These are phyloP conservation scores for Schizophyllum commune DNA, from an alignment of 1,284 basidiomycete genomes.

Conservation along the genomic window DNA sequence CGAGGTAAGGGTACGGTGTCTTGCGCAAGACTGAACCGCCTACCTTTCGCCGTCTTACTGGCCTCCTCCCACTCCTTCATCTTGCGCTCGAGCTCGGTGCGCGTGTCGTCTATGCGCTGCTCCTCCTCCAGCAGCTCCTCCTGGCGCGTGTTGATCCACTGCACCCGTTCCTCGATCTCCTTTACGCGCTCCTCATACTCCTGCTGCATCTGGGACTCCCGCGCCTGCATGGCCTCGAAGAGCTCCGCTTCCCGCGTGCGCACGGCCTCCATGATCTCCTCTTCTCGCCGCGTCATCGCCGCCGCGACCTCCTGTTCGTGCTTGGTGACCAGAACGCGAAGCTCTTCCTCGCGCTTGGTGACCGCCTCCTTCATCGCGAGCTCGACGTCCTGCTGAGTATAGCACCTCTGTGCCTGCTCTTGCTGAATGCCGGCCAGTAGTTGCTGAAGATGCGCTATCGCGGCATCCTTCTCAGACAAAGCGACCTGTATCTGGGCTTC, in stretches of 20 bases:
- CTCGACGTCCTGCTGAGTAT: conserved; percentile 37
- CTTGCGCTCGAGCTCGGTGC: conserved; percentile 40
- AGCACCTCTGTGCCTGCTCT: conserved; percentile 23
- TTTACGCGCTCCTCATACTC: conserved; percentile 40
- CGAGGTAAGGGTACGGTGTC: conserved; percentile 2
- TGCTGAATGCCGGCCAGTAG: conserved; percentile 31
- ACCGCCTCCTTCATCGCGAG: conserved; percentile 53
- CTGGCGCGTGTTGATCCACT: conserved; percentile 43
- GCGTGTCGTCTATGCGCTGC: conserved; percentile 35
- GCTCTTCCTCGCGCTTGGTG: conserved; percentile 52
- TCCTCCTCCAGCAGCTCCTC: conserved; percentile 47
- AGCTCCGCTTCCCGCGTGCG: conserved; percentile 61
- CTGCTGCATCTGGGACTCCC: conserved; percentile 48
- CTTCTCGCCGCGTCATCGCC: conserved; percentile 58
- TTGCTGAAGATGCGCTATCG: conserved; percentile 44
- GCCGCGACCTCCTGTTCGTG: conserved; percentile 64
- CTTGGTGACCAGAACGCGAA: conserved; percentile 55
- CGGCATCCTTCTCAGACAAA: conserved; percentile 50
- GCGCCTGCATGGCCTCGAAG: conserved; percentile 49
- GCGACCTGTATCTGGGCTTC: conserved; percentile 42
- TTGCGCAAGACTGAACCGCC: conserved; percentile 4
- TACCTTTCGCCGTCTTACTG: conserved; percentile 24
- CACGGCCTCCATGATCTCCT: conserved; percentile 66
- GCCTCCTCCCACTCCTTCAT: conserved; percentile 33
- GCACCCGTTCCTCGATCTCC: conserved; percentile 44